Evolutionary conservation across 2,329 filamentous ascomycete genomes (phyloP), one percentile per base, ranked within the genome.

Genomic region (Dendryphion nanum): DNA sequence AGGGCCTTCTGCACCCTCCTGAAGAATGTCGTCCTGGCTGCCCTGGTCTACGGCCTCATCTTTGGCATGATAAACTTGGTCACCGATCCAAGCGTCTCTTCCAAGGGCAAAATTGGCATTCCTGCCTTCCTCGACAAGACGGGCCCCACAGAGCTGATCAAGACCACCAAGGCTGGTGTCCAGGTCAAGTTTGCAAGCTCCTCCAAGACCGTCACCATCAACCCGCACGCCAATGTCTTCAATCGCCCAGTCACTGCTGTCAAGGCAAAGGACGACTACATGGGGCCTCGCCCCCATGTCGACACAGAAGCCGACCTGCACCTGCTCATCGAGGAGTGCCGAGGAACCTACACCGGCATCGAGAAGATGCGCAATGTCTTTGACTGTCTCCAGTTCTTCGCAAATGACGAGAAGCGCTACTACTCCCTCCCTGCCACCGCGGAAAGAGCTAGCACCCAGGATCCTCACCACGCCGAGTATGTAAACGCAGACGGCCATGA

Each of bases 281-380:
- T 76, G 40, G 75, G 75, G 3, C 61, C 65, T 21, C 66, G 76
- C 33, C 75, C 75, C 4, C 64, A 76, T 45, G 66, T 75, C 30
- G 73, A 79, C 48, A 76, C 73, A 15, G 68, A 75, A 50, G 76
- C 75, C 15, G 74, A 78, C 46, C 57, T 77, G 38, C 67, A 74
- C 36, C 66, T 70, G 57, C 51, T 79, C 38, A 69, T 79, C 8
- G 71, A 77, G 46, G 66, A 73, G 44, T 79, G 76, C 55, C 61
- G 74, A 47, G 76, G 76, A 12, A 71, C 72, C 24, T 73, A 75
- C 44, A 52, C 57, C 33, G 71, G 73, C n/a, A 60, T 77, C 16
- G 75, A 78, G 59, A 76, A 74, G 64, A 76, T 78, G 75, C 62
- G 71, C 35, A 72, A 73, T 47, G 73, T 77, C 3, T 71, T 71